Percentiles rank a stretch among this genome's conserved stretches.
These are phyloP conservation scores for Salix caprea DNA, from an alignment of 345 rosid species.

Conservation along the genomic window DNA sequence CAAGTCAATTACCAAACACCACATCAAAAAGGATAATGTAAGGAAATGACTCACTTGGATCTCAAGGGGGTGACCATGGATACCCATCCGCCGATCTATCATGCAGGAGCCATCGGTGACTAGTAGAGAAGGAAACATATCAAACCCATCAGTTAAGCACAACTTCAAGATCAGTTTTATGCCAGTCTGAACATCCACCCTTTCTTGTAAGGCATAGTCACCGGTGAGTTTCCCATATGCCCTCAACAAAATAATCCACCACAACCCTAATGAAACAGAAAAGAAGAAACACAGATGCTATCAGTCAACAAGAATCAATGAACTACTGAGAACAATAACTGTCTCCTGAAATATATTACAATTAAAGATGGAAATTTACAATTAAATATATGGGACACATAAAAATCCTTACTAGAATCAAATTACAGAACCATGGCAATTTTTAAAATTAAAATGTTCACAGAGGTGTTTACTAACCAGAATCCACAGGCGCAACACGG, in stretches of 20 bases:
- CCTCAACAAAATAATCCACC: slow-evolving; percentile 35
- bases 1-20: background rate
- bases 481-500: slow-evolving; percentile 35
- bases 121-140: slow-evolving; percentile 33
- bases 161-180: slow-evolving; percentile 27
- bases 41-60: slow-evolving; percentile 22
- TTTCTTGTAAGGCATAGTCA: slow-evolving; percentile 34
- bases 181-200: slow-evolving; percentile 37
- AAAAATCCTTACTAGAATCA: background rate
- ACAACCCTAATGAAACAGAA: slow-evolving; percentile 18
- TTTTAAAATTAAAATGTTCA: background rate
- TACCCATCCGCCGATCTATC: slow-evolving; percentile 36
- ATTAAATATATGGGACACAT: background rate
- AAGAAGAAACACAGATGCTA: background rate
- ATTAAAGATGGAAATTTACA: background rate
- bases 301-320: background rate
- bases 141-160: slow-evolving; percentile 32
- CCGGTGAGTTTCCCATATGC: slow-evolving; percentile 33
- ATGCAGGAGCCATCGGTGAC: slow-evolving; percentile 37
- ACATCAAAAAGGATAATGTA: background rate
- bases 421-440: background rate
- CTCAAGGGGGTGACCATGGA: slow-evolving; percentile 37
- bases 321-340: background rate
- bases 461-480: slow-evolving; percentile 9
- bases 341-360: background rate